phyloP scores from a whole-genome alignment of 257 asterid species.

The Forsythia viridissima region DNA sequence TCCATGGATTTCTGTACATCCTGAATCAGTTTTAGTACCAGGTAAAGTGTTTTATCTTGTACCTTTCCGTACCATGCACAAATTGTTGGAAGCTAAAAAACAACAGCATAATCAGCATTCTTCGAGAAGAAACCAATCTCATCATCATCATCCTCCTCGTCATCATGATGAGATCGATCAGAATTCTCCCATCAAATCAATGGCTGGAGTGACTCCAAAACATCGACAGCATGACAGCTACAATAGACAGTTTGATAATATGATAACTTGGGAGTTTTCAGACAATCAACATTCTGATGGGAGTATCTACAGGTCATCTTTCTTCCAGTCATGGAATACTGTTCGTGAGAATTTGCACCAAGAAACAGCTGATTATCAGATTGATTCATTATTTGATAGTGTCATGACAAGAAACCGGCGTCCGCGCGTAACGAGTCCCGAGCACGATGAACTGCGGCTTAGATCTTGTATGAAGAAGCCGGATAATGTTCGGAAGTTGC shows the following conservation, averaged over 20 bases:
- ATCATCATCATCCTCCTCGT: not conserved
- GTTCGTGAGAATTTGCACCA: slow-evolving; percentile 15
- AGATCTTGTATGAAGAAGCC: slow-evolving; percentile 45
- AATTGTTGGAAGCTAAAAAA: slow-evolving; percentile 27
- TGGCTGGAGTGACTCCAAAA: slow-evolving; percentile 25
- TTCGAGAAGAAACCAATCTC: not conserved
- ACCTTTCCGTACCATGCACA: slow-evolving; percentile 31
- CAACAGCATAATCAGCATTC: not conserved
- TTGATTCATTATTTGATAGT: slow-evolving; percentile 13
- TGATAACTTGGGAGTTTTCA: not conserved
- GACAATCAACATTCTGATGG: slow-evolving; percentile 2
- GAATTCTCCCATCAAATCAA: not conserved
- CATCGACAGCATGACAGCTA: slow-evolving; percentile 3
- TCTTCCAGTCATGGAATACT: slow-evolving; percentile 41
- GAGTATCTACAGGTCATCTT: slow-evolving; percentile 18
- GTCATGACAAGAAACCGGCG: not conserved
- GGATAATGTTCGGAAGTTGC: slow-evolving; percentile 27
- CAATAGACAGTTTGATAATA: not conserved
- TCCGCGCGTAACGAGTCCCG: slow-evolving; percentile 10
- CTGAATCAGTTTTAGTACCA: slow-evolving; percentile 44
- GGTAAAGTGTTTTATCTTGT: slow-evolving; percentile 46
- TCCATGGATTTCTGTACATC: slow-evolving; percentile 64
- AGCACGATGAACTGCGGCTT: slow-evolving; percentile 13
- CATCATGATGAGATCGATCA: not conserved
- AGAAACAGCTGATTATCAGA: slow-evolving; percentile 7